These are phyloP conservation scores for Teratosphaeriaceae sp. DNA, from an alignment of 2,329 filamentous ascomycete species.

Conservation along the genomic window DNA sequence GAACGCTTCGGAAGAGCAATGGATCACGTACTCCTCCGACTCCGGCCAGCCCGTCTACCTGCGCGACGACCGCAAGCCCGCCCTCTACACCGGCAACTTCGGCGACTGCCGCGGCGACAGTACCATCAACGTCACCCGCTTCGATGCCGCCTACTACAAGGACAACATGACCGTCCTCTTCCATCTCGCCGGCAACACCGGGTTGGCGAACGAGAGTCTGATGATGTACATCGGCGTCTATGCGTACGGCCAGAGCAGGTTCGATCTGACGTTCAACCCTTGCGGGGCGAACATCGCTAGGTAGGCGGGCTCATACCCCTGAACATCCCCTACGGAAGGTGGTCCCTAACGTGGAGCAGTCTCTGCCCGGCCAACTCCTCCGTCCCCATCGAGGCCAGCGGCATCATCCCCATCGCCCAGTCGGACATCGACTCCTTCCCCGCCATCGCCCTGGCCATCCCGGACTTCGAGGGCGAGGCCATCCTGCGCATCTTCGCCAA, in stretches of 20 bases:
- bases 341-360: slow-evolving; percentile 35
- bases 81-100: slow-evolving; percentile 66
- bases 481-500: slow-evolving; percentile 69
- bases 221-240: slow-evolving; percentile 67
- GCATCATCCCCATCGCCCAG: slow-evolving; percentile 56
- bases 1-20: slow-evolving; percentile 9
- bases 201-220: slow-evolving; percentile 58
- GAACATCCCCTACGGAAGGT: no score
- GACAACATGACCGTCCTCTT: slow-evolving; percentile 78
- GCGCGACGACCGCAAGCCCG: slow-evolving; percentile 55
- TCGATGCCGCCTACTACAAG: slow-evolving; percentile 70
- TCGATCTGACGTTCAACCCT: slow-evolving; percentile 65
- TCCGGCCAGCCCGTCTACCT: slow-evolving; percentile 37
- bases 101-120: slow-evolving; percentile 67
- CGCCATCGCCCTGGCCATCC: slow-evolving; percentile 59
- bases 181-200: slow-evolving; percentile 62
- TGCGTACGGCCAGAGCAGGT: slow-evolving; percentile 61
- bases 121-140: slow-evolving; percentile 65
- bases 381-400: slow-evolving; percentile 57
- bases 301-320: slow-evolving; percentile 39
- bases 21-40: slow-evolving; percentile 15
- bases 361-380: slow-evolving; percentile 62
- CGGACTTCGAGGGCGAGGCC: slow-evolving; percentile 70
- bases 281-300: slow-evolving; percentile 62
- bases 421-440: slow-evolving; percentile 61